Evolutionary conservation across 768 basidiomycete genomes (phyloP), one percentile per base, ranked within the genome.

Genomic region (Psilocybe sp.): DNA sequence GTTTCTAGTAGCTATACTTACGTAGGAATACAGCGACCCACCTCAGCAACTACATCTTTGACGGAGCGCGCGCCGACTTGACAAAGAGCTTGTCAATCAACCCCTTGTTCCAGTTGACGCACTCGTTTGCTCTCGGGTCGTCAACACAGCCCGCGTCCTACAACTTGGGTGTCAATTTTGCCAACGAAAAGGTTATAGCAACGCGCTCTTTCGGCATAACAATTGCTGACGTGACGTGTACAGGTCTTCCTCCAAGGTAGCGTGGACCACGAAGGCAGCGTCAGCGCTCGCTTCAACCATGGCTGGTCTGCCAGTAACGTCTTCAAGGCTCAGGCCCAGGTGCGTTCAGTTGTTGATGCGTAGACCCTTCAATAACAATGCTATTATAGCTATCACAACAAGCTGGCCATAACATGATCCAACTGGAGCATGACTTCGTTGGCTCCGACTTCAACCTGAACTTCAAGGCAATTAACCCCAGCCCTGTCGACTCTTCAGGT

Each of bases 41-140:
- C 62, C 71, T 98, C 44, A 89, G 87, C 40, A 97, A 96, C 75
- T 96, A 88, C 73, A 84, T 93, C 64, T 98, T 98, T 68, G 97
- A 99, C 75, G 97, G 97, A 57, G 97, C 89, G 20, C 80, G 95
- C 59, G 97, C 96, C 31, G 97, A 99, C 75, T 76, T 98, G 60
- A 88, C 91, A 42, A 99, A 98, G 74, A 87, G 81, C 59, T 77
- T 98, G 59, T 96, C 93, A 23, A 79, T 88, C 67, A 91, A 84
- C 67, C 97, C 97, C n/a, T 83, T 90, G 44, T 98, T 98, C 81
- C 96, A 98, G 76, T 89, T 98, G 60, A 95, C 94, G 53, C 97
- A 99, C 69, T 90, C 93, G 18, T 98, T 99, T 72, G 78, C 85
- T 51, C 75, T 98, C 50, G 97, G 92, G 15, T 92, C 92, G 15